phyloP scores from a whole-genome alignment of 257 asterid species.

The Solanum boliviense region DNA sequence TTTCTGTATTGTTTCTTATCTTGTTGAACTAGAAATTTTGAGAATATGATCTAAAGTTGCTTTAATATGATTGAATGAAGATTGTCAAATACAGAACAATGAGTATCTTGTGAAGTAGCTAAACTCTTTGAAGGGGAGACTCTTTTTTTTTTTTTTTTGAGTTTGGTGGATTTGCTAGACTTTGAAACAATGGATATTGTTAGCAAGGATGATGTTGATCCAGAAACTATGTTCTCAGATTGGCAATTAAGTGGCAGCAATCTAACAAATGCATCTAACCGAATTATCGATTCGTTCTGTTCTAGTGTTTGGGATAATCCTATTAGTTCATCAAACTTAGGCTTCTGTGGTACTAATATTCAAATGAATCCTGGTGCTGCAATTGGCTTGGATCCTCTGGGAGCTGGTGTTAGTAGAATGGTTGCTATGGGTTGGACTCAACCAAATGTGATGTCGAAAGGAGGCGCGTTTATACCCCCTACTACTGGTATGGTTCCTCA shows the following conservation, averaged over 20 bases:
- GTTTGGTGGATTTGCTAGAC: neutral
- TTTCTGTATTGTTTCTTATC: neutral
- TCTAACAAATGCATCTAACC: conserved; percentile 10
- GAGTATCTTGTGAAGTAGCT: neutral
- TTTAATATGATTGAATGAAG: neutral
- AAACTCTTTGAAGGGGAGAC: neutral
- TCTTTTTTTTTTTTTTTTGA: neutral
- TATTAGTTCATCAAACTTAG: conserved; percentile 25
- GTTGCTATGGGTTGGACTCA: conserved; percentile 30
- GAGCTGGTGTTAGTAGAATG: conserved; percentile 10
- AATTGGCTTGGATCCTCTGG: neutral
- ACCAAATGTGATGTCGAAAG: conserved; percentile 12
- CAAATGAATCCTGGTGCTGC: conserved; percentile 23
- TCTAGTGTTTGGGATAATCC: conserved; percentile 53
- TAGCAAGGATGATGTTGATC: neutral
- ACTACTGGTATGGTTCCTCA: conserved; percentile 44
- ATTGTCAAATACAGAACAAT: neutral
- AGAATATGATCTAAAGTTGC: neutral
- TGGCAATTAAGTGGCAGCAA: conserved; percentile 47
- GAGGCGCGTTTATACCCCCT: conserved; percentile 20
- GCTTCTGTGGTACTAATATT: conserved; percentile 18
- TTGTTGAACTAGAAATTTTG: neutral
- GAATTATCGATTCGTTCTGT: conserved; percentile 37
- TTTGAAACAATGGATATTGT: neutral
- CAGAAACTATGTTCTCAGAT: neutral